Percentiles rank a stretch among this genome's conserved stretches.
phyloP scores from a whole-genome alignment of 805 yeast species.

The Candida silvicultrix region DNA sequence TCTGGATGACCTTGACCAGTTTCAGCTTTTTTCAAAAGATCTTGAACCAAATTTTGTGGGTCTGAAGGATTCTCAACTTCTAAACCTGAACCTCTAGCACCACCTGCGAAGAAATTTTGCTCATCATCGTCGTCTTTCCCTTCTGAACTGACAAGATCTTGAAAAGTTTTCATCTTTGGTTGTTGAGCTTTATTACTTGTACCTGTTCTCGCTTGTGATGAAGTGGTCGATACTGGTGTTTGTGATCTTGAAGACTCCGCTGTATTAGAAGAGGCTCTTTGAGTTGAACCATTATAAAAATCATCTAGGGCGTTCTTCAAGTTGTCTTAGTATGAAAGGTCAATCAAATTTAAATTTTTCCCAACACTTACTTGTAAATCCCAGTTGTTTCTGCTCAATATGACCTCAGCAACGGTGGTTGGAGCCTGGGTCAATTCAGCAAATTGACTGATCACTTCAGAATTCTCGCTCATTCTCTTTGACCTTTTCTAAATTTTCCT shows the following conservation, averaged over 20 bases:
- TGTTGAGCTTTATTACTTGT: background rate
- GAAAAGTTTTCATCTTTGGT: constrained; percentile 19
- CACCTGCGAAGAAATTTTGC: constrained; percentile 59
- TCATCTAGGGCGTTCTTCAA: constrained; percentile 24
- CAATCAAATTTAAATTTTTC: too few relatives aligned
- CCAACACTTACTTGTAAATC: constrained; percentile 10
- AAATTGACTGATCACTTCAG: constrained; percentile 9
- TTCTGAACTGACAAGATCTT: constrained; percentile 30
- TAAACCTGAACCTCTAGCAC: constrained; percentile 68
- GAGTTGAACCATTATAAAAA: constrained; percentile 22
- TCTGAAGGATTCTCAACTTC: constrained; percentile 68
- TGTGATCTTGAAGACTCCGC: background rate
- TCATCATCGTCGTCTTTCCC: constrained; percentile 46
- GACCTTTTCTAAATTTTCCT: background rate
- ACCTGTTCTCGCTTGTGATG: background rate
- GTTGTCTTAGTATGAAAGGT: too few relatives aligned
- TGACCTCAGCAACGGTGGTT: constrained; percentile 12
- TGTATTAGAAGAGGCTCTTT: constrained; percentile 1
- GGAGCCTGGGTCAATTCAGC: constrained; percentile 16
- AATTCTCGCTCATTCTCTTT: background rate
- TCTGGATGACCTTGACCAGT: constrained; percentile 44
- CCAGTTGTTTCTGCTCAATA: constrained; percentile 23
- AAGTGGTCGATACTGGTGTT: constrained; percentile 2
- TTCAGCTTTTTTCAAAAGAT: constrained; percentile 62
- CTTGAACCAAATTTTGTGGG: constrained; percentile 41